A percentile compares a stretch with the other conserved stretches of the same genome.
These are phyloP conservation scores for Globomyces sp. DNA, from an alignment of 371 early-diverging fungal genomes.

Conservation along the genomic window DNA sequence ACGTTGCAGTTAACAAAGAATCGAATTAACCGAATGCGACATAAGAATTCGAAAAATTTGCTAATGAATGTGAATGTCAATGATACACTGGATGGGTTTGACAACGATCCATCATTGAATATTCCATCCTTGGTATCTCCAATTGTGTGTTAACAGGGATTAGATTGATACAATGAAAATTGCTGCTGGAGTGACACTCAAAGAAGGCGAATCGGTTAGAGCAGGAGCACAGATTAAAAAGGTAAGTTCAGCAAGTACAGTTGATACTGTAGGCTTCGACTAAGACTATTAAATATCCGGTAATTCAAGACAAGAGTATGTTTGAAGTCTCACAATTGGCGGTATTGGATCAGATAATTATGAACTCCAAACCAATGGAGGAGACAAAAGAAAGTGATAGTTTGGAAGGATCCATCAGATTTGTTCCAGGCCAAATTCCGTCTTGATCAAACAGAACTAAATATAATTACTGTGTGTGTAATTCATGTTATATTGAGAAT, in stretches of 20 bases:
- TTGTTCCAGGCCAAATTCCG: too few relatives aligned
- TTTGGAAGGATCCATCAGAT: too few relatives aligned
- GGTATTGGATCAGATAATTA: slow-evolving; percentile 4
- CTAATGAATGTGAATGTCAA: not conserved
- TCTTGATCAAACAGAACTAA: too few relatives aligned
- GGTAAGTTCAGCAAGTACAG: not conserved
- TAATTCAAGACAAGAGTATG: not conserved
- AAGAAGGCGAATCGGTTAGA: slow-evolving; percentile 41
- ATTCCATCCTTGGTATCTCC: slow-evolving; percentile 36
- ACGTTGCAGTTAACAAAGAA: too few relatives aligned
- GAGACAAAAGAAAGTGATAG: too few relatives aligned
- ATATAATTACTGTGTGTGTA: too few relatives aligned
- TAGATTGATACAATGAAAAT: slow-evolving; percentile 46
- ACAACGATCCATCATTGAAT: slow-evolving; percentile 36
- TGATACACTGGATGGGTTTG: slow-evolving; percentile 20
- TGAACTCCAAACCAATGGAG: not conserved
- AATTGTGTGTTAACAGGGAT: not conserved
- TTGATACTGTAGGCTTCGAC: not conserved
- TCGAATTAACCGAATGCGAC: too few relatives aligned
- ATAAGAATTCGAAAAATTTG: too few relatives aligned
- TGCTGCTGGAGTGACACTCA: slow-evolving; percentile 39
- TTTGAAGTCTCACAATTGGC: not conserved
- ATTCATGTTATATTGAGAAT: too few relatives aligned
- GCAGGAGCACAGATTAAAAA: slow-evolving; percentile 19
- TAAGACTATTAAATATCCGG: not conserved